A percentile compares a stretch with the other conserved stretches of the same genome.
phyloP scores from a whole-genome alignment of 805 yeast genomes.

The Saturnispora bothae region DNA sequence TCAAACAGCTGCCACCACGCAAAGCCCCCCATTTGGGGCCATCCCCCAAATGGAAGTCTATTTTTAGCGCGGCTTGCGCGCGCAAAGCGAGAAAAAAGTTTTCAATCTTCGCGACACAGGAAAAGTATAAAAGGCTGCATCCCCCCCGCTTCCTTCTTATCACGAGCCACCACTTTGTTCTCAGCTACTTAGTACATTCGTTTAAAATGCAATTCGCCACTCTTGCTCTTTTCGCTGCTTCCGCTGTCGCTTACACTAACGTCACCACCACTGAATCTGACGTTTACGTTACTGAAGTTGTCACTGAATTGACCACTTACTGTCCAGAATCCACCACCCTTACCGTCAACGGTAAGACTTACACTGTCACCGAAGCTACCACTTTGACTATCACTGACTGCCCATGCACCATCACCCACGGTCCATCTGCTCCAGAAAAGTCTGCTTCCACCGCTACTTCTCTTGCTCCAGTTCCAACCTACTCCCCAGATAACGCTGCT shows the following conservation, averaged over 20 bases:
- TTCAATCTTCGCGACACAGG: too few relatives aligned
- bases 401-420: conserved; percentile 56
- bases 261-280: conserved; percentile 37
- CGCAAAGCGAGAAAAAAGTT: not conserved
- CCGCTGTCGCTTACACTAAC: conserved; percentile 38
- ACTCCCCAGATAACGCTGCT: conserved; percentile 22
- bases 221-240: conserved; percentile 27
- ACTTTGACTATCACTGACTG: conserved; percentile 80
- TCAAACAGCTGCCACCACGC: too few relatives aligned
- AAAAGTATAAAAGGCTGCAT: not conserved
- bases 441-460: conserved; percentile 14
- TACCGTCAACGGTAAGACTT: conserved; percentile 54
- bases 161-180: not conserved
- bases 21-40: too few relatives aligned
- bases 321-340: conserved; percentile 69
- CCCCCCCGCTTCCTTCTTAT: not conserved
- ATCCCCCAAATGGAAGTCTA: too few relatives aligned
- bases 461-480: conserved; percentile 15
- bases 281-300: conserved; percentile 38
- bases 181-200: conserved; percentile 2
- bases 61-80: not conserved
- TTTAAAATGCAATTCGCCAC: conserved; percentile 27
- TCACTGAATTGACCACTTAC: conserved; percentile 69
- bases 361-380: conserved; percentile 69
- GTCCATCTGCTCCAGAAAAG: conserved; percentile 19